Base-by-base conservation (phyloP, 345 rosid genomes). In the Eutrema japonicum region DNA sequence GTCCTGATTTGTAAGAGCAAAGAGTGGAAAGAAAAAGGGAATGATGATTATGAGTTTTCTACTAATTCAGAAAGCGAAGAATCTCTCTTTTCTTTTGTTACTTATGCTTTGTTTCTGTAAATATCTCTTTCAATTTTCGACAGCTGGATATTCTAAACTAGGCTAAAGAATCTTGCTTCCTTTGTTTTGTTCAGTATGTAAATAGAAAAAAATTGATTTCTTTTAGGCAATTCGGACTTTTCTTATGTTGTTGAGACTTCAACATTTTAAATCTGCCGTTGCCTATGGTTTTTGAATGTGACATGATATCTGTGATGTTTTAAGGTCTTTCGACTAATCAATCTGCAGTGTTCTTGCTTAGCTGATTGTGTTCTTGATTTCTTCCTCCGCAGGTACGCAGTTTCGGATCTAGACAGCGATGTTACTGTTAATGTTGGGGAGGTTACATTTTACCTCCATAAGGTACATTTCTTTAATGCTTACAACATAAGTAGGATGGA, bases 361-460 rank as follows among this genome's bases (percentile, higher is more conserved):
- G 60, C 49, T 51, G 53, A 62, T 54, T 46, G 10, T 54, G 47
- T 48, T 46, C 12, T 55, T 76, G 32, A 27, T 72, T 62, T 41
- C 29, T 77, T 71, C 72, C 64, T 32, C 54, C 60, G 74, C 84
- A 93, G 98, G 84, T 80, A 85, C 30, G 88, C 91, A 40, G 77
- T 84, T 32, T 85, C 94, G 30, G 98, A 91, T 55, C 86, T 93
- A 77, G 84, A 80, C 36, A 76, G 95, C 7, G 98, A 93, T 82
- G 80, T 89, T 78, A 84, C 81, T 71, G 62, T 93, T 30, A 85
- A 57, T 60, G 84, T 91, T 18, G 95, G 83, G 18, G 93, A 89
- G 70, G 92, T 87, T 57, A 91, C 90, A 76, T 93, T 91, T 83
- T 73, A 73, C 80, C 91, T 93, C 48, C 98, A 93, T 64, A 93